Conservation (phyloP, 2,329 filamentous ascomycete genomes). For the Phaeosphaeriaceae sp. region DNA sequence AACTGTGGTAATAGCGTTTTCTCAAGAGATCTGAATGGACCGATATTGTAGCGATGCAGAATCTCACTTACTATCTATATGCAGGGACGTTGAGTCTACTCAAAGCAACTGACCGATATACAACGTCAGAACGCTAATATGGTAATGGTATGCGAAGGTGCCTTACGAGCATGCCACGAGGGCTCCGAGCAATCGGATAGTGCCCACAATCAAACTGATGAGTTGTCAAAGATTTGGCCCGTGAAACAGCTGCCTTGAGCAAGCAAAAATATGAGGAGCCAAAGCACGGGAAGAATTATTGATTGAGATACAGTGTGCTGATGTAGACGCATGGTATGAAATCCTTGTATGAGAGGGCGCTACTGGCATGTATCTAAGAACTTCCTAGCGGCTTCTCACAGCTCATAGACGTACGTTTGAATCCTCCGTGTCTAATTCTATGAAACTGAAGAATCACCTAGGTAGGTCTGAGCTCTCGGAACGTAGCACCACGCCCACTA, state of each 20-base stretch:
- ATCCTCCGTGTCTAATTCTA: conserved; percentile 19
- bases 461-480: conserved; percentile 19
- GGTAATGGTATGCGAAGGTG: conserved; percentile 13
- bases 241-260: conserved; percentile 24
- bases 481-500: conserved; percentile 10
- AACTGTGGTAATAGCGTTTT: conserved; percentile 10
- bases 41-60: conserved; percentile 14
- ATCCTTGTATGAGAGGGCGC: conserved; percentile 3
- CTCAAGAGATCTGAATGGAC: conserved; percentile 19
- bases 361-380: conserved; percentile 24
- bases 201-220: conserved; percentile 40
- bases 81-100: conserved; percentile 13
- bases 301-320: no score
- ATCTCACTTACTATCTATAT: conserved; percentile 30
- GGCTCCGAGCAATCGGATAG: conserved; percentile 18
- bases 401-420: conserved; percentile 21
- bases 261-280: conserved; percentile 23
- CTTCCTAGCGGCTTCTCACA: conserved; percentile 8
- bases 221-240: conserved; percentile 23
- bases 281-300: conserved; percentile 22
- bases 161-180: conserved; percentile 38
- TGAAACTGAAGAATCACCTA: conserved; percentile 11
- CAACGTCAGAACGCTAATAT: conserved; percentile 29
- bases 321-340: conserved; percentile 10
- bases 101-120: conserved; percentile 18